Evolutionary conservation across 495 filamentous ascomycete genomes (phyloP).

Genomic region (Baudoinia panamericana): DNA sequence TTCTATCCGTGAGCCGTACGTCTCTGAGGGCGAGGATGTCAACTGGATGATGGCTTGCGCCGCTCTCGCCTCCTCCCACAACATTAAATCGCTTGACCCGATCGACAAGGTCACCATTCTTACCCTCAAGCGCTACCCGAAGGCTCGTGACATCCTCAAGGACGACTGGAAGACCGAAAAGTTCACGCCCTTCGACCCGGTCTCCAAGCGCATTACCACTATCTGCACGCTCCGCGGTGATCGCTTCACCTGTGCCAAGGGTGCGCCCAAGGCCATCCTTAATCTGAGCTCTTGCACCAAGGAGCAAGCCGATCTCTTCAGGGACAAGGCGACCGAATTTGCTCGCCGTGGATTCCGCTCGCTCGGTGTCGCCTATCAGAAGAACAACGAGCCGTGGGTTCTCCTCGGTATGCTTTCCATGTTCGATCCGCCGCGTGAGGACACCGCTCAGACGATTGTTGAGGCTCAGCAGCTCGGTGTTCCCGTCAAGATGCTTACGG

Average conservation of each 20-base stretch:
- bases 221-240: slow-evolving; percentile 54
- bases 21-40: slow-evolving; percentile 60
- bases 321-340: slow-evolving; percentile 57
- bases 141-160: slow-evolving; percentile 54
- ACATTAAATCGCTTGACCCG: slow-evolving; percentile 62
- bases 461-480: slow-evolving; percentile 66
- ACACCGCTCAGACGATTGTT: slow-evolving; percentile 64
- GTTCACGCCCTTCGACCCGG: slow-evolving; percentile 66
- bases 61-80: slow-evolving; percentile 62
- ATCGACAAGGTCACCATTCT: slow-evolving; percentile 68
- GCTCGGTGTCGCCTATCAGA: slow-evolving; percentile 53
- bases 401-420: slow-evolving; percentile 64
- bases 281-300: slow-evolving; percentile 50
- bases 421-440: slow-evolving; percentile 67
- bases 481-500: slow-evolving; percentile 67
- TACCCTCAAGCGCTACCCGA: slow-evolving; percentile 60
- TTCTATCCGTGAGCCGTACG: slow-evolving; percentile 60
- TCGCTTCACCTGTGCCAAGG: slow-evolving; percentile 56
- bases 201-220: slow-evolving; percentile 64
- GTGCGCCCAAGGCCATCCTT: slow-evolving; percentile 61
- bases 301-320: slow-evolving; percentile 52
- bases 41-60: slow-evolving; percentile 74
- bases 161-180: slow-evolving; percentile 62
- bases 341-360: slow-evolving; percentile 72
- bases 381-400: slow-evolving; percentile 39